Conservation (phyloP, 129 eudicot genomes). For the Flaveria robusta region DNA sequence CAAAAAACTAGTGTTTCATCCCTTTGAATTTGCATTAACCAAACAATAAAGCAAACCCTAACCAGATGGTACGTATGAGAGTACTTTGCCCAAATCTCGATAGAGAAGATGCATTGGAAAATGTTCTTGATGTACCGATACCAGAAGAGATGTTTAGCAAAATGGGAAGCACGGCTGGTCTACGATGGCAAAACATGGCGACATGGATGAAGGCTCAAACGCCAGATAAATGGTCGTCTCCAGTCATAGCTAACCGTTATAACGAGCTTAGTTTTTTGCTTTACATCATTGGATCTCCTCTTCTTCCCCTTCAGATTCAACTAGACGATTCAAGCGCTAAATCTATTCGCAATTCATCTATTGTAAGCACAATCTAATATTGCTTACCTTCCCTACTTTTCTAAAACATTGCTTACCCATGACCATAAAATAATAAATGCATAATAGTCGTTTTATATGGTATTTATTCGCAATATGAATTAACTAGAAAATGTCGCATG, state of each 20-base stretch:
- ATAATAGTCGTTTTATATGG: not conserved
- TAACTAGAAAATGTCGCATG: constrained; percentile 13
- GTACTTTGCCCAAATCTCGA: constrained; percentile 83
- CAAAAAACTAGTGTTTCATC: not conserved
- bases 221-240: constrained; percentile 69
- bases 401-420: not conserved
- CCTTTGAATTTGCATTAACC: not conserved
- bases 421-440: not conserved
- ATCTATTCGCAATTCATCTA: constrained; percentile 71
- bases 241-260: constrained; percentile 61
- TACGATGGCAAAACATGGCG: constrained; percentile 90
- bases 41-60: not conserved
- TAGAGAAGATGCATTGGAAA: constrained; percentile 74
- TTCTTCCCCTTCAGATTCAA: constrained; percentile 82
- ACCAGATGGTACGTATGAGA: constrained; percentile 47
- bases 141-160: constrained; percentile 80
- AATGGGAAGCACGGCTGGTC: constrained; percentile 64
- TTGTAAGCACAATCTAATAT: constrained; percentile 47
- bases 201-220: constrained; percentile 97
- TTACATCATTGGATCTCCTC: constrained; percentile 75
- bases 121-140: constrained; percentile 78
- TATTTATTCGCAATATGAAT: not conserved
- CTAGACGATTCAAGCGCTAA: constrained; percentile 45
- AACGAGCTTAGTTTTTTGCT: constrained; percentile 86
- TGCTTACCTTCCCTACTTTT: not conserved